Conservation (phyloP, 2,329 filamentous ascomycete species). For the Sporothrix protearum region DNA sequence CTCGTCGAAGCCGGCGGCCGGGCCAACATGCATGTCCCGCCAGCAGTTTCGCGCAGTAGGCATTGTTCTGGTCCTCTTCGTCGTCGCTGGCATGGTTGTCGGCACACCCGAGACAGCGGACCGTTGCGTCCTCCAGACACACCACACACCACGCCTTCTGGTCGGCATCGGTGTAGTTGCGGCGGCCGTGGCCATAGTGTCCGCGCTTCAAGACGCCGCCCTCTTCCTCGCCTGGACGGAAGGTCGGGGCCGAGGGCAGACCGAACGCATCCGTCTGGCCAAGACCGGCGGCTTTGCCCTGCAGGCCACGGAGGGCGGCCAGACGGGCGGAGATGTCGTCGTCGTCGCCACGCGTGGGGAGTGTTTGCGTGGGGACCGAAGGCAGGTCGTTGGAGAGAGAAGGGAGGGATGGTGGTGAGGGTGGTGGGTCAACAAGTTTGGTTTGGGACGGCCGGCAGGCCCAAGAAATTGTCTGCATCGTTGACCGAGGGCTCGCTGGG, state of each 20-base stretch:
- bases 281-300: constrained; percentile 28
- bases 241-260: constrained; percentile 50
- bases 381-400: constrained; percentile 17
- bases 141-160: constrained; percentile 76
- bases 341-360: constrained; percentile 35
- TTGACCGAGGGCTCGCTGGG: not conserved
- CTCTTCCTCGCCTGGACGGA: constrained; percentile 44
- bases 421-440: constrained; percentile 40
- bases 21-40: constrained; percentile 73
- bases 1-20: constrained; percentile 67
- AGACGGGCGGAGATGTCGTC: constrained; percentile 51
- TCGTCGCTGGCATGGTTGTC: constrained; percentile 42
- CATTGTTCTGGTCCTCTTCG: constrained; percentile 27
- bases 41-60: constrained; percentile 84
- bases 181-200: constrained; percentile 34
- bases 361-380: not conserved
- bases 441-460: constrained; percentile 49
- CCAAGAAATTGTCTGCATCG: constrained; percentile 33
- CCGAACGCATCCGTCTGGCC: constrained; percentile 38
- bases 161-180: constrained; percentile 63
- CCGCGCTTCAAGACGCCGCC: not conserved
- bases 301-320: constrained; percentile 46
- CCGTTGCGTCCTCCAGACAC: constrained; percentile 72
- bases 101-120: constrained; percentile 70
- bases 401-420: not conserved